Evolutionary conservation across 2,329 filamentous ascomycete species (phyloP).

Genomic region (Tolypocladium endophyticum): DNA sequence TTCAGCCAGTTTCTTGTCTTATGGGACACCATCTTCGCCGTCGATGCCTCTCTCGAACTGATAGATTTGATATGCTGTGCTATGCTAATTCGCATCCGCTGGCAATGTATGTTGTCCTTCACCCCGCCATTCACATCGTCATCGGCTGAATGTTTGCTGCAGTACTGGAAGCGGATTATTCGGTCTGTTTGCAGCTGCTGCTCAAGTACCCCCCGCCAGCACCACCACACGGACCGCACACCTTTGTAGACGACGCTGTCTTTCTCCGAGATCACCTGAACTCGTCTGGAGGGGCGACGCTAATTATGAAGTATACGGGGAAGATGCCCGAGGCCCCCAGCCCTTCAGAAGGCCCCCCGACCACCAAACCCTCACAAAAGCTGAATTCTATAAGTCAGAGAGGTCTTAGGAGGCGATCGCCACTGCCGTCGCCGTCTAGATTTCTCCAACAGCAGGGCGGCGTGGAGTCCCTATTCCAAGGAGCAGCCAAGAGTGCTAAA

Average conservation of each 20-base stretch:
- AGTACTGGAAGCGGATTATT: constrained; percentile 85
- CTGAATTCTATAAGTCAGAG: constrained; percentile 27
- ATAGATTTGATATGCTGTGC: constrained; percentile 87
- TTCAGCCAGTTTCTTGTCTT: constrained; percentile 75
- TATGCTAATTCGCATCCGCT: constrained; percentile 86
- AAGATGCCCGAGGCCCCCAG: constrained; percentile 28
- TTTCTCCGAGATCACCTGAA: constrained; percentile 59
- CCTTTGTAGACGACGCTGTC: constrained; percentile 77
- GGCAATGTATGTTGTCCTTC: constrained; percentile 55
- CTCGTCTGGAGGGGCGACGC: constrained; percentile 47
- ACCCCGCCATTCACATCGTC: constrained; percentile 11
- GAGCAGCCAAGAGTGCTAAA: constrained; percentile 66
- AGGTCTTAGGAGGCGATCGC: constrained; percentile 30
- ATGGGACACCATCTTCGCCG: constrained; percentile 86
- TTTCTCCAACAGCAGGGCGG: constrained; percentile 48
- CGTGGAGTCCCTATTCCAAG: constrained; percentile 63
- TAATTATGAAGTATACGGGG: constrained; percentile 64
- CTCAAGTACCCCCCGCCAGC: constrained; percentile 69
- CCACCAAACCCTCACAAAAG: constrained; percentile 24
- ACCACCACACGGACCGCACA: constrained; percentile 55
- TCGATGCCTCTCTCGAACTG: constrained; percentile 69
- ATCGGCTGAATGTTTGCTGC: not conserved
- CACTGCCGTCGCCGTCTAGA: constrained; percentile 34
- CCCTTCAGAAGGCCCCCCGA: constrained; percentile 1
- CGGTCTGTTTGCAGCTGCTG: constrained; percentile 68